Base-by-base conservation (phyloP, 2,329 filamentous ascomycete species). In the Monosporascus sp. region DNA sequence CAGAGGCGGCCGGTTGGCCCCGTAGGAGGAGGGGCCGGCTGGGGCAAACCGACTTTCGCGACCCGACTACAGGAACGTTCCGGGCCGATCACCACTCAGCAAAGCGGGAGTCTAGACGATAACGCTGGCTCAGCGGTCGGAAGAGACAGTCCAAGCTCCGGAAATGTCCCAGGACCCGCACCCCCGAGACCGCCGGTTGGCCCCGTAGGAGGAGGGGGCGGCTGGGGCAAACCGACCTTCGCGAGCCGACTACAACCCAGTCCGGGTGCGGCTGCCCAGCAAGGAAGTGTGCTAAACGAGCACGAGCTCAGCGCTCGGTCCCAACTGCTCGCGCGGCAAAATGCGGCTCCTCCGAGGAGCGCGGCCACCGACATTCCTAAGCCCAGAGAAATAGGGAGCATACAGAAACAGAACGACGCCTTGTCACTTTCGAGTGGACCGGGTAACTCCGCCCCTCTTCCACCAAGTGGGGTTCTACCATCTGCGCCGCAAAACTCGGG, bases 301-400 rank as follows among this genome's bases (percentile, higher is more conserved):
- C 55, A 58, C 16, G 61, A 62, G 52, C 48, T 54, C 14, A 54
- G 51, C 43, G 58, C 60, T n/a, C 59, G 63, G n/a, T 49, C 63
- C 27, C 55, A 53, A 43, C 55, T 66, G 14, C 50, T 65, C 24
- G 55, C 54, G 14, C 54, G 57, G 35, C 55, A 58, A 57, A 54
- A 55, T 53, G 37, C 45, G 48, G n/a, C 35, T 53, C 1, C 50
- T 53, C 37, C 22, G 57, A 45, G 31, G 44, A 16, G 22, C 54
- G 27, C 35, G 49, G 46, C 41, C 48, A 5, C 27, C 48, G 31
- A 14, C 1, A 35, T 35, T 14, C 31, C 31, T 17, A 45, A 52
- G 41, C 54, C 58, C 19, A 57, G 52, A 54, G 51, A 54, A n/a
- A 38, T 59, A 14, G 60, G 58, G 58, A 49, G 62, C 52, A 14